Conservation (phyloP, 495 filamentous ascomycete species). For the Arthonia radiata region DNA sequence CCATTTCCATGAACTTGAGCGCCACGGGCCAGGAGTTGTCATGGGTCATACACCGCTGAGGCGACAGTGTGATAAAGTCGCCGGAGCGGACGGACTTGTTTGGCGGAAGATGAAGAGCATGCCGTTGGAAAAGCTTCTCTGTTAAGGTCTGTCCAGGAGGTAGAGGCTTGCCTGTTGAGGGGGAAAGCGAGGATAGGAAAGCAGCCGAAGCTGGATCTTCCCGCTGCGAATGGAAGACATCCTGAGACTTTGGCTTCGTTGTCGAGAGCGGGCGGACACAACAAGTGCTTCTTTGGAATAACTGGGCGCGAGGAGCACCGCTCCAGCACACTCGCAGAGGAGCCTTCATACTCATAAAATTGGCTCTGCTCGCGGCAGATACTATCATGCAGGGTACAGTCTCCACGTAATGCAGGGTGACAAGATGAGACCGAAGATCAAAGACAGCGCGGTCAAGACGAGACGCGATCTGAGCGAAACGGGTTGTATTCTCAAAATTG, state of each 20-base stretch:
- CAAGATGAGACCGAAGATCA: too few species aligned
- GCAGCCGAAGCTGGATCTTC: slow-evolving; percentile 19
- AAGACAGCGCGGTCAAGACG: too few species aligned
- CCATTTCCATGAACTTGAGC: slow-evolving; percentile 68
- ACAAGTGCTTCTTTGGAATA: too few species aligned
- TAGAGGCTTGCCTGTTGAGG: too few species aligned
- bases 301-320: too few species aligned
- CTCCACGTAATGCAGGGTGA: too few species aligned
- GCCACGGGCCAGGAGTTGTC: slow-evolving; percentile 82
- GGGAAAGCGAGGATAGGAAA: slow-evolving; percentile 18
- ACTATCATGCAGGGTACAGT: too few species aligned
- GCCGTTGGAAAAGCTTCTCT: slow-evolving; percentile 74
- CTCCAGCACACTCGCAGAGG: too few species aligned
- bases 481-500: too few species aligned
- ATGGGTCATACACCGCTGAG: slow-evolving; percentile 67
- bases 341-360: too few species aligned
- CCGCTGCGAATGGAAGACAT: slow-evolving; percentile 21
- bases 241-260: slow-evolving; percentile 5
- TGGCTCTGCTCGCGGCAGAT: too few species aligned
- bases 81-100: slow-evolving; percentile 50
- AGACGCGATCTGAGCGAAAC: too few species aligned
- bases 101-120: slow-evolving; percentile 42
- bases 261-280: neutral
- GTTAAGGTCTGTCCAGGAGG: slow-evolving; percentile 77
- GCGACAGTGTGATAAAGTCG: slow-evolving; percentile 35